Percentiles rank a stretch among this genome's conserved stretches.
Conservation (phyloP, 2,329 filamentous ascomycete genomes). For the Colletotrichum neosansevieriae region DNA sequence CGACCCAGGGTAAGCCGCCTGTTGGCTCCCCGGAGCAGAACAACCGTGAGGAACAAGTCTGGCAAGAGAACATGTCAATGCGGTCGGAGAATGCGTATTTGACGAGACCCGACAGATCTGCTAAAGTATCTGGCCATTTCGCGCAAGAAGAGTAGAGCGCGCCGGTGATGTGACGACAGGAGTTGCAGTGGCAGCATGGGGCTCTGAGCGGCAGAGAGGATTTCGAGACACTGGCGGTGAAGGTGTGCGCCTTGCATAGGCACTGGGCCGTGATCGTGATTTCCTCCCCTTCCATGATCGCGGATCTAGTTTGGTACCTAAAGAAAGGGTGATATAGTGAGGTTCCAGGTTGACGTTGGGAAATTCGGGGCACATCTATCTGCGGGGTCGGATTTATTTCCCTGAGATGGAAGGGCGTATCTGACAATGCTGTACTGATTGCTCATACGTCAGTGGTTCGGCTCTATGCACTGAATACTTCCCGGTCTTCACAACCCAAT, state of each 20-base stretch:
- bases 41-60: conserved; percentile 56
- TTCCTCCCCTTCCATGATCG: not conserved
- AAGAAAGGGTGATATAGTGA: not conserved
- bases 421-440: not conserved
- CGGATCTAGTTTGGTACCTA: too few relatives aligned
- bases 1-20: conserved; percentile 45
- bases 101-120: conserved; percentile 48
- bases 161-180: conserved; percentile 61
- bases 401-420: conserved; percentile 8
- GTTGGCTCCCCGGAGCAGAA: conserved; percentile 51
- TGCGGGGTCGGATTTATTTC: not conserved
- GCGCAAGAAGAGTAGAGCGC: conserved; percentile 53
- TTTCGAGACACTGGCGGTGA: conserved; percentile 49
- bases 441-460: conserved; percentile 13
- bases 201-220: conserved; percentile 56
- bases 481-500: too few relatives aligned
- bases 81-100: conserved; percentile 52
- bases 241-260: conserved; percentile 58
- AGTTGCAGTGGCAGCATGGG: conserved; percentile 61
- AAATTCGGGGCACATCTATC: not conserved
- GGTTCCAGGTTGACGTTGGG: not conserved
- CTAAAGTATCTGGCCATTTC: conserved; percentile 50
- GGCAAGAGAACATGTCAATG: conserved; percentile 55
- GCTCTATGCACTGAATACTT: not conserved
- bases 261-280: conserved; percentile 49